Evolutionary conservation across 371 early-diverging fungal genomes (phyloP).

Genomic region (Funneliformis caledonium): DNA sequence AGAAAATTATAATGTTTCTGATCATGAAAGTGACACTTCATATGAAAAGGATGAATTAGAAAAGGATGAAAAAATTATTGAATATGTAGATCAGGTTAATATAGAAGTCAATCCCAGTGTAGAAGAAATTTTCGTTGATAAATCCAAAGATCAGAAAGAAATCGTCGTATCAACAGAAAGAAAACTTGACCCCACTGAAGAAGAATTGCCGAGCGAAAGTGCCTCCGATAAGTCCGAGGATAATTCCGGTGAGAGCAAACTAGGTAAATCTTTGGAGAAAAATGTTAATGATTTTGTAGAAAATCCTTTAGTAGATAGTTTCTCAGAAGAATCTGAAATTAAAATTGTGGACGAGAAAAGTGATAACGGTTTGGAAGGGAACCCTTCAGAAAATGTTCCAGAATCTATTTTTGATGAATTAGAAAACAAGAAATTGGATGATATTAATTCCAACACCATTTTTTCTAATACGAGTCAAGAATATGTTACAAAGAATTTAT

Average conservation of each 20-base stretch:
- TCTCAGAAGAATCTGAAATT: background rate
- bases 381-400: background rate
- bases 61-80: background rate
- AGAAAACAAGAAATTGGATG: background rate
- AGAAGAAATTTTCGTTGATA: background rate
- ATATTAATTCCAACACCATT: background rate
- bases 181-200: background rate
- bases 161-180: background rate
- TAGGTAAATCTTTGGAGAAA: background rate
- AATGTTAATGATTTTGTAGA: background rate
- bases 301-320: background rate
- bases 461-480: background rate
- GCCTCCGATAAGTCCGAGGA: background rate
- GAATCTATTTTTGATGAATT: background rate
- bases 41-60: constrained; percentile 17
- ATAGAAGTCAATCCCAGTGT: background rate
- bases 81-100: background rate
- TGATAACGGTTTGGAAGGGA: background rate
- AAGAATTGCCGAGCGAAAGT: background rate
- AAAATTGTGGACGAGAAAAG: background rate
- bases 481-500: background rate
- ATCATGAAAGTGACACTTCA: constrained; percentile 19
- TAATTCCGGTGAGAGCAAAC: background rate
- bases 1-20: background rate
- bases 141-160: background rate